A percentile compares a stretch with the other conserved stretches of the same genome.
Evolutionary conservation across 2,329 filamentous ascomycete species (phyloP).

Genomic region (Chaetomium olivaceum): DNA sequence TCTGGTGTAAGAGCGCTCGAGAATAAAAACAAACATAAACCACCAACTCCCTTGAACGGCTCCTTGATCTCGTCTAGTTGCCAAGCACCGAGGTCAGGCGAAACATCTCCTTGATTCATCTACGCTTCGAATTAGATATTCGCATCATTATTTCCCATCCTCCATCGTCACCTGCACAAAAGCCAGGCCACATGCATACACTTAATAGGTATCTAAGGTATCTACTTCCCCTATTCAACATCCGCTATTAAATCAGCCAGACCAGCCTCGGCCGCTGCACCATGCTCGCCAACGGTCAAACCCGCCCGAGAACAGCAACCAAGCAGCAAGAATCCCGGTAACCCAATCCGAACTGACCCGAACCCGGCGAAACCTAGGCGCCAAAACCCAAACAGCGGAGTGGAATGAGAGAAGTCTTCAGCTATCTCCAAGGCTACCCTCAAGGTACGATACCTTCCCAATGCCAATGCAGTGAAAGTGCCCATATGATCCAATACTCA

Average conservation of each 20-base stretch:
- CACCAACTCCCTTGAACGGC: background rate
- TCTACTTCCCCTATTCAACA: background rate
- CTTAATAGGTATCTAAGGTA: slow-evolving; percentile 3
- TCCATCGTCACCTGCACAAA: background rate
- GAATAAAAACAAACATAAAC: background rate
- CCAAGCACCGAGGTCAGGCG: background rate
- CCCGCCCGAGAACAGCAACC: background rate
- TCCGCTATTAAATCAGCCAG: background rate
- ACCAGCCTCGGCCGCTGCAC: background rate
- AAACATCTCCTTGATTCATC: background rate
- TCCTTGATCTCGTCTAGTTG: background rate
- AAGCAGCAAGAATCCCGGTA: slow-evolving; percentile 2
- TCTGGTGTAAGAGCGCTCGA: background rate
- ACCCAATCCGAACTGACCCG: background rate
- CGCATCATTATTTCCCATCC: background rate
- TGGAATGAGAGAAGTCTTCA: background rate
- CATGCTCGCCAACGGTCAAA: background rate
- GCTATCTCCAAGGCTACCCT: background rate
- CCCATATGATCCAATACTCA: slow-evolving; percentile 3
- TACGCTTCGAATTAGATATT: background rate
- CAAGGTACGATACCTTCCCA: background rate
- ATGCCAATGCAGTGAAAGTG: background rate
- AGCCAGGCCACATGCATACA: background rate
- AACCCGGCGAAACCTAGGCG: slow-evolving; percentile 12
- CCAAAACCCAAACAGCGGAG: slow-evolving; percentile 17